Conservation (phyloP, 805 yeast species). For the Lipomyces yamadae region DNA sequence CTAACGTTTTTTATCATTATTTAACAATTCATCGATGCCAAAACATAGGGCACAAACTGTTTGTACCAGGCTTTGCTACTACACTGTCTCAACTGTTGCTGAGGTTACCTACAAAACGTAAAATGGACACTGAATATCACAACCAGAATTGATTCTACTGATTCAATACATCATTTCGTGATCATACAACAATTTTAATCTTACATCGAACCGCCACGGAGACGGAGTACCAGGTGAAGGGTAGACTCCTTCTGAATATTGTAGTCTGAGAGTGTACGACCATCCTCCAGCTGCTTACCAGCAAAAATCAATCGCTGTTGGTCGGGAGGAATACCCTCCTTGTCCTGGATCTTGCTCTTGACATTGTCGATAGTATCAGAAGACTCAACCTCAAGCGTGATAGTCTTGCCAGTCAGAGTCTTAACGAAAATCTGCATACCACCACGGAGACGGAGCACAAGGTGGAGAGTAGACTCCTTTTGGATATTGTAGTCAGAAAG, state of each 20-base stretch:
- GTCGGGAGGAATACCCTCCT: conserved; percentile 97
- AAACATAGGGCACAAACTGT: too few relatives aligned
- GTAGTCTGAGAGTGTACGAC: conserved; percentile 92
- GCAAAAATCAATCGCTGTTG: conserved; percentile 95
- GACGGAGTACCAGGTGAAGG: conserved; percentile 79
- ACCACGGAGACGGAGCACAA: conserved; percentile 88
- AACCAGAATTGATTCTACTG: too few relatives aligned
- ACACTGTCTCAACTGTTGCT: too few relatives aligned
- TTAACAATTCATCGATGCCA: too few relatives aligned
- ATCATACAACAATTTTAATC: too few relatives aligned
- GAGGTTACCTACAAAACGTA: too few relatives aligned
- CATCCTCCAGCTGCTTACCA: conserved; percentile 95
- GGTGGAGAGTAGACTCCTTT: conserved; percentile 86
- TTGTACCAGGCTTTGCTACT: too few relatives aligned
- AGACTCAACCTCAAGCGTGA: conserved; percentile 87
- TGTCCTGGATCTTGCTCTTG: conserved; percentile 93
- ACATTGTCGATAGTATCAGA: conserved; percentile 95
- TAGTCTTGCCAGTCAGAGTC: conserved; percentile 88
- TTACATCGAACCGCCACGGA: conserved; percentile 68
- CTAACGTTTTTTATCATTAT: too few relatives aligned
- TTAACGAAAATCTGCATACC: conserved; percentile 93
- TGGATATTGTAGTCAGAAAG: conserved; percentile 93
- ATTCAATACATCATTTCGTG: too few relatives aligned
- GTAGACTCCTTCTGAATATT: conserved; percentile 95
- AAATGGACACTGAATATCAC: too few relatives aligned